Evolutionary conservation across 441 rosid species (phyloP).

Genomic region (Gossypium aridum): DNA sequence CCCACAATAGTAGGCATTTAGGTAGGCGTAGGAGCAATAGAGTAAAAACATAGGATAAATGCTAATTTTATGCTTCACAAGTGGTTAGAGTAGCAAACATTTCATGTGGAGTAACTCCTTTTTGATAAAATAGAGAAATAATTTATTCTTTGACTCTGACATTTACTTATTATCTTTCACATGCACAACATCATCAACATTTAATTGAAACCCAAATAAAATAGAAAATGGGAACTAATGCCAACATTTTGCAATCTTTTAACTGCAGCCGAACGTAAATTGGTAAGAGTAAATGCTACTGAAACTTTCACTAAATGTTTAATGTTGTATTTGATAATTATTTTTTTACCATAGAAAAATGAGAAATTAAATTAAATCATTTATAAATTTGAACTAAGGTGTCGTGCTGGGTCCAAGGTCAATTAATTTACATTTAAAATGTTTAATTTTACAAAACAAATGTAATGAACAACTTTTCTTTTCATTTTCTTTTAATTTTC

Average conservation of each 20-base stretch:
- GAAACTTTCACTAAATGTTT: too few relatives aligned
- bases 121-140: not conserved
- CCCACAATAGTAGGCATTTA: not conserved
- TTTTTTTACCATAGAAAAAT: too few relatives aligned
- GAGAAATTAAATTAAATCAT: too few relatives aligned
- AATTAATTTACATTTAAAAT: too few relatives aligned
- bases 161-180: not conserved
- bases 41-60: not conserved
- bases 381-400: too few relatives aligned
- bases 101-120: not conserved
- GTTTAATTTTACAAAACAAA: too few relatives aligned
- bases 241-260: not conserved
- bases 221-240: not conserved
- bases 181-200: not conserved
- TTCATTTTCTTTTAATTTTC: too few relatives aligned
- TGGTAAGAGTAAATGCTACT: too few relatives aligned
- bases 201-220: not conserved
- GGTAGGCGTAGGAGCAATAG: not conserved
- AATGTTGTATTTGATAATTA: too few relatives aligned
- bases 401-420: too few relatives aligned
- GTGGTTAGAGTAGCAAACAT: not conserved
- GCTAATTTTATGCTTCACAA: conserved; percentile 10
- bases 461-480: too few relatives aligned
- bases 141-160: not conserved
- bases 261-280: too few relatives aligned